Base-by-base conservation (phyloP, 305 asterid genomes). In the Petunia hybrid region DNA sequence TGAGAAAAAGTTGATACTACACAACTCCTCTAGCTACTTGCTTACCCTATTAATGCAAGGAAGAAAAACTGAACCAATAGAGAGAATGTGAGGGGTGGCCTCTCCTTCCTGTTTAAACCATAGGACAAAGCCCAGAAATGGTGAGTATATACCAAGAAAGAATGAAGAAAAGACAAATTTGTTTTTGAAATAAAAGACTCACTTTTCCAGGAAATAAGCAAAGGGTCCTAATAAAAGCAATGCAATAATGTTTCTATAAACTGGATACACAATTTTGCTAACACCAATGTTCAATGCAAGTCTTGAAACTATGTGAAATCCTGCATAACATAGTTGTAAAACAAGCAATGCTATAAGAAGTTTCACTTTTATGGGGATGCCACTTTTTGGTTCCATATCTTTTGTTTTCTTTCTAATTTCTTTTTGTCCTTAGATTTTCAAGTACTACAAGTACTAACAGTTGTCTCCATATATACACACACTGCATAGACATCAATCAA, bases 181-280 rank as follows among this genome's bases (percentile, higher is more conserved):
- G 5, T n/a, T 41, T 42, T 59, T 53, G 22, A 13, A 9, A 14
- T 51, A 3, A 55, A 12, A 59, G 2, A 80, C 97, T 88, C 77
- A 93, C 98, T 93, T 93, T 79, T 94, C 95, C 6, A 87, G 68
- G 89, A 91, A 91, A 89, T 92, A 93, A 64, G 98, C 97, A 43
- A 89, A 89, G 80, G 98, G 97, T 80, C 95, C 97, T 76, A 92
- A 82, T 83, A 95, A 77, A 40, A 91, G 40, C 87, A 93, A 82
- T 35, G 98, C 97, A 71, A 95, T 86, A 62, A 93, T 87, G 68
- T 93, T 95, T 78, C 98, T 92, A 83, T 95, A 92, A 62, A 93
- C 91, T 8, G 98, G 98, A 77, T 90, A 95, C n/a, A 93, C 97
- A 59, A 95, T 89, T 85, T 92, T 92, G 93, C 98, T 95, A 59